Conservation (phyloP, 78 protist genomes). For the Bigelowiella natans region DNA sequence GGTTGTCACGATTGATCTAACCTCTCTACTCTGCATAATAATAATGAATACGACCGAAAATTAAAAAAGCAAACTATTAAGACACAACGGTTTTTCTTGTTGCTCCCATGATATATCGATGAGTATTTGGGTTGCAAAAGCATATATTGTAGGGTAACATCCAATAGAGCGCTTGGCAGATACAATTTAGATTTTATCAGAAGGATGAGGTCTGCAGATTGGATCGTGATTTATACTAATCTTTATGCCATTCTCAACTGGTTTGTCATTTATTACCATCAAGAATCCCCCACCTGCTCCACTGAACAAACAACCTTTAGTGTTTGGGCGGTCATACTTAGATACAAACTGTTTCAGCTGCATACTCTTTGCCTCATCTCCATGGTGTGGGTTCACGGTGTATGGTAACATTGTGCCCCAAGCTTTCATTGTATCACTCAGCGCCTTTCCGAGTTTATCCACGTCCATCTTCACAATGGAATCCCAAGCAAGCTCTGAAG, state of each 20-base stretch:
- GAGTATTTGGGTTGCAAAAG: too few species aligned
- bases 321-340: neutral
- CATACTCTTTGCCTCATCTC: neutral
- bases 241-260: neutral
- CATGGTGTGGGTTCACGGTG: conserved; percentile 23
- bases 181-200: too few species aligned
- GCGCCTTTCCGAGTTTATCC: neutral
- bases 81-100: too few species aligned
- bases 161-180: too few species aligned
- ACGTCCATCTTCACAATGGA: neutral
- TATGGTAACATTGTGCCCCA: conserved; percentile 17
- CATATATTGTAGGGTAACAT: too few species aligned
- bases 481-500: conserved; percentile 1
- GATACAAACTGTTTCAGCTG: too few species aligned
- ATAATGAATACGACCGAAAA: too few species aligned
- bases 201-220: too few species aligned
- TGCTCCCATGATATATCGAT: too few species aligned
- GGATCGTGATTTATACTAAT: neutral
- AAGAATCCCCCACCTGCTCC: conserved; percentile 40
- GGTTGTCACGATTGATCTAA: too few species aligned
- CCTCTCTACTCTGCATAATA: too few species aligned
- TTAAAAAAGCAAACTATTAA: too few species aligned
- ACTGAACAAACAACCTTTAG: conserved; percentile 10
- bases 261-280: neutral
- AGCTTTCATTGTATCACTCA: conserved; percentile 17